phyloP scores from a whole-genome alignment of 352 stramenopile genomes.

The Phytopythium chamaehyphon region DNA sequence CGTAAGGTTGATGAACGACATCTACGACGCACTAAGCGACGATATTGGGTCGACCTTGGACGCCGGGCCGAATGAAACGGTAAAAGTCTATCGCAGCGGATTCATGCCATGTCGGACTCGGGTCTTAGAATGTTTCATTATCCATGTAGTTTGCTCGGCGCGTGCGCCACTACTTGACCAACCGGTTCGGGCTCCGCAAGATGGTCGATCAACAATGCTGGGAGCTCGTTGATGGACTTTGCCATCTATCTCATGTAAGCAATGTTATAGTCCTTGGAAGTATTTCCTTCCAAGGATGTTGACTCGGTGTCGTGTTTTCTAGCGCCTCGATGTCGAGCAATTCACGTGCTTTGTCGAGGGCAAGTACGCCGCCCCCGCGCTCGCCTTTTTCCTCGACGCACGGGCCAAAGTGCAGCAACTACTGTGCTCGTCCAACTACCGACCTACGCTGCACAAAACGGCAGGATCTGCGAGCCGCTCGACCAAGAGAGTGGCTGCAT shows the following conservation, averaged over 20 bases:
- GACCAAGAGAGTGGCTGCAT: not conserved
- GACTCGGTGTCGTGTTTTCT: not conserved
- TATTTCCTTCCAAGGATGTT: not conserved
- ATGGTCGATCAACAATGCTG: constrained; percentile 60
- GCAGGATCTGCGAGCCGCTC: not conserved
- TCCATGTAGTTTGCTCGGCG: constrained; percentile 34
- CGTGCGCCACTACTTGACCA: constrained; percentile 58
- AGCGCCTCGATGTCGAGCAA: constrained; percentile 52
- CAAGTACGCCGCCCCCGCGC: constrained; percentile 31
- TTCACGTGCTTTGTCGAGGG: constrained; percentile 60
- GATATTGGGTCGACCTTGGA: constrained; percentile 8
- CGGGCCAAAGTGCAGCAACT: constrained; percentile 27
- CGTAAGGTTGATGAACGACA: constrained; percentile 55
- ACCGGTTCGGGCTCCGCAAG: constrained; percentile 52
- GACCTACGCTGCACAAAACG: constrained; percentile 21
- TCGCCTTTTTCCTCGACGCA: constrained; percentile 54
- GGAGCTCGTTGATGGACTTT: constrained; percentile 50
- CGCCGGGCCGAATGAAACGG: no score
- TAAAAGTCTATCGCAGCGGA: no score
- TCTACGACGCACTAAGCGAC: constrained; percentile 58
- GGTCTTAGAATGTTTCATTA: not conserved
- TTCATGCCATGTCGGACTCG: not conserved
- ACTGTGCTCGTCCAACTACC: constrained; percentile 20
- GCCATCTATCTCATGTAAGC: constrained; percentile 33
- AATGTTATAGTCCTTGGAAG: not conserved